phyloP scores from a whole-genome alignment of 805 yeast genomes.

The Candida maris region DNA sequence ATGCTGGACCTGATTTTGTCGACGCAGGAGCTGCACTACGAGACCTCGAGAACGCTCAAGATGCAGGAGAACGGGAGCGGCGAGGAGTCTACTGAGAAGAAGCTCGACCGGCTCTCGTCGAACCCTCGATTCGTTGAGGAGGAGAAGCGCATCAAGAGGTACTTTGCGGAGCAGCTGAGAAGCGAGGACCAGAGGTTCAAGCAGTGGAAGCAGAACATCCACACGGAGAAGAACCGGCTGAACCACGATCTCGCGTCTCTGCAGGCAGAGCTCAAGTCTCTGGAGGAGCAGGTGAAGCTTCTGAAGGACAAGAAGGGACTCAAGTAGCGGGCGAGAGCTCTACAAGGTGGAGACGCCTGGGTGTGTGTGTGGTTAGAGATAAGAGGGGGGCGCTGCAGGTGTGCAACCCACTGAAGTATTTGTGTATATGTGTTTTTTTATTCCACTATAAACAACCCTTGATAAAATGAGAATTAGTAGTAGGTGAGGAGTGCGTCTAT shows the following conservation, averaged over 20 bases:
- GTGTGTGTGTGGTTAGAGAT: too few relatives aligned
- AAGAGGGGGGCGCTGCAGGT: too few relatives aligned
- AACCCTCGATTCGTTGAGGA: slow-evolving; percentile 96
- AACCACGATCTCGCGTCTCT: slow-evolving; percentile 91
- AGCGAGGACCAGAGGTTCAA: slow-evolving; percentile 95
- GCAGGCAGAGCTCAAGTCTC: slow-evolving; percentile 67
- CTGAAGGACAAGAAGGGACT: slow-evolving; percentile 53
- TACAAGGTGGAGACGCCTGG: too few relatives aligned
- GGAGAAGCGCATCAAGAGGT: slow-evolving; percentile 88
- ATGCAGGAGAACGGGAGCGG: slow-evolving; percentile 40
- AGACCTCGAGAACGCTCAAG: slow-evolving; percentile 70
- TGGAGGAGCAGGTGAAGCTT: slow-evolving; percentile 72
- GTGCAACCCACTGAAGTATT: too few relatives aligned
- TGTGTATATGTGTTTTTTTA: not conserved
- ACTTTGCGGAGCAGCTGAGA: slow-evolving; percentile 94
- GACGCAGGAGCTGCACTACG: slow-evolving; percentile 80
- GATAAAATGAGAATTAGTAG: slow-evolving; percentile 4
- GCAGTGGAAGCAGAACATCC: slow-evolving; percentile 97
- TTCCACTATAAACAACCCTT: slow-evolving; percentile 1
- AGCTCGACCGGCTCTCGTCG: slow-evolving; percentile 41
- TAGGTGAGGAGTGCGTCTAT: slow-evolving; percentile 34
- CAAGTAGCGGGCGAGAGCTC: slow-evolving; percentile 18
- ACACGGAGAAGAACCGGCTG: slow-evolving; percentile 88
- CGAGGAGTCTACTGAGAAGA: slow-evolving; percentile 21
- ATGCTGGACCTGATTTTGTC: slow-evolving; percentile 77